Conservation (phyloP, 768 basidiomycete species). For the Termitomyces sp. region DNA sequence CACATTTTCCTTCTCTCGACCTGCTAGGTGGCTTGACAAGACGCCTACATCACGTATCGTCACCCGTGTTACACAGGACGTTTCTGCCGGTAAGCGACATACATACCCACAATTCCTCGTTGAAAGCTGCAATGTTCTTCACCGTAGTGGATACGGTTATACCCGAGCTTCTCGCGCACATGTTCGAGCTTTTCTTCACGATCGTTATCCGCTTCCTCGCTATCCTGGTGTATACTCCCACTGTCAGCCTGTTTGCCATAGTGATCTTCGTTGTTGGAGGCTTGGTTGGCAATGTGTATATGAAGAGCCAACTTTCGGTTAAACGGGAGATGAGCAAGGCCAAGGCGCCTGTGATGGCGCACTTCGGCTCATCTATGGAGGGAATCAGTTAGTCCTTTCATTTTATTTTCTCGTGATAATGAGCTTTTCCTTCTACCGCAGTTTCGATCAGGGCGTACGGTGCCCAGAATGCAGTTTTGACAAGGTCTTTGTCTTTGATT, state of each 20-base stretch:
- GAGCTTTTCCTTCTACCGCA: conserved; percentile 7
- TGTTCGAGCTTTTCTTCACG: conserved; percentile 5
- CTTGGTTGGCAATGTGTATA: conserved; percentile 33
- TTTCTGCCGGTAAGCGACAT: conserved; percentile 28
- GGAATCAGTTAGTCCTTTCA: conserved; percentile 31
- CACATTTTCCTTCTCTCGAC: not conserved
- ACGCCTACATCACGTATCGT: conserved; percentile 47
- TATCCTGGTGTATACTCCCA: conserved; percentile 5
- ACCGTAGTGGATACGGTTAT: conserved; percentile 41
- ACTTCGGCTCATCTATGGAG: conserved; percentile 47
- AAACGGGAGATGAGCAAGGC: conserved; percentile 42
- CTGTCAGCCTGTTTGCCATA: conserved; percentile 4
- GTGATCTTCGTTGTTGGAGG: conserved; percentile 28
- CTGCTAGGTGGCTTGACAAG: conserved; percentile 38
- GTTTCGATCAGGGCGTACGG: conserved; percentile 62
- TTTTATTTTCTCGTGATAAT: not conserved
- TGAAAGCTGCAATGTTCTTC: conserved; percentile 10
- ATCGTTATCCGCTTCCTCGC: conserved; percentile 5
- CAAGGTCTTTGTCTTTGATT: conserved; percentile 39
- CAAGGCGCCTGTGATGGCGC: conserved; percentile 21
- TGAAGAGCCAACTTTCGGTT: conserved; percentile 39
- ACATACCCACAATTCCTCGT: not conserved
- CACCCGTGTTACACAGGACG: conserved; percentile 59
- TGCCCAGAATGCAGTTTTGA: conserved; percentile 40
- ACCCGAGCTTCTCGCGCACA: conserved; percentile 14